Evolutionary conservation across 495 filamentous ascomycete genomes (phyloP).

Genomic region (Aspergillus egyptiacus): DNA sequence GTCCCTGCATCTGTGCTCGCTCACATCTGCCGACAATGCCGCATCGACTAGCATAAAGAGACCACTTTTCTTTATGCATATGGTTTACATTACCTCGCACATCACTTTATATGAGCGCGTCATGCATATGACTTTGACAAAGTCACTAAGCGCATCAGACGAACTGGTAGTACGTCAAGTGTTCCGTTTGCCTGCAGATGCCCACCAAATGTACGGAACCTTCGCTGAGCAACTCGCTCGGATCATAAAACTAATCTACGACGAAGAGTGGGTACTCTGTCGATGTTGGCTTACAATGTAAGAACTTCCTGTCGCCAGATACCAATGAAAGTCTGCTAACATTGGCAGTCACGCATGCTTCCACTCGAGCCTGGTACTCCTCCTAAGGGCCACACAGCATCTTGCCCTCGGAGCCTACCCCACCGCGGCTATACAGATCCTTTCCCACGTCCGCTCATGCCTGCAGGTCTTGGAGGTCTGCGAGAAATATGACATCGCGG

Average conservation of each 20-base stretch:
- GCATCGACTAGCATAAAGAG: too few species aligned
- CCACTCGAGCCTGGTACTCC: background rate
- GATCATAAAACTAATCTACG: background rate
- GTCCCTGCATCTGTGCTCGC: background rate
- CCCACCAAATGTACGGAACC: background rate
- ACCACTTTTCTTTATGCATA: too few species aligned
- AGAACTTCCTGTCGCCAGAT: background rate
- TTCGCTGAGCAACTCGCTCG: background rate
- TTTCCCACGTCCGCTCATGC: background rate
- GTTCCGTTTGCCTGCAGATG: background rate
- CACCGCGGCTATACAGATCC: background rate
- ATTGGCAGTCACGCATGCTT: background rate
- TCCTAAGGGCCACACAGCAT: background rate
- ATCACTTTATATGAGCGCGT: too few species aligned
- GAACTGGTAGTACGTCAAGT: background rate
- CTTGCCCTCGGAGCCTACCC: background rate
- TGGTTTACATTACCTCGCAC: too few species aligned
- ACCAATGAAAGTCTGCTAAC: background rate
- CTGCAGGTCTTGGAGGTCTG: background rate
- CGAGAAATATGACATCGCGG: background rate
- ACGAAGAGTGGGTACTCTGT: background rate
- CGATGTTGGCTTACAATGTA: conserved; percentile 4
- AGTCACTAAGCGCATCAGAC: background rate
- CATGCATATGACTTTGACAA: background rate
- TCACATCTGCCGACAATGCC: background rate